A percentile compares a stretch with the other conserved stretches of the same genome.
phyloP scores from a whole-genome alignment of 2,329 filamentous ascomycete genomes.

The Aspergillus pseudoterreus region DNA sequence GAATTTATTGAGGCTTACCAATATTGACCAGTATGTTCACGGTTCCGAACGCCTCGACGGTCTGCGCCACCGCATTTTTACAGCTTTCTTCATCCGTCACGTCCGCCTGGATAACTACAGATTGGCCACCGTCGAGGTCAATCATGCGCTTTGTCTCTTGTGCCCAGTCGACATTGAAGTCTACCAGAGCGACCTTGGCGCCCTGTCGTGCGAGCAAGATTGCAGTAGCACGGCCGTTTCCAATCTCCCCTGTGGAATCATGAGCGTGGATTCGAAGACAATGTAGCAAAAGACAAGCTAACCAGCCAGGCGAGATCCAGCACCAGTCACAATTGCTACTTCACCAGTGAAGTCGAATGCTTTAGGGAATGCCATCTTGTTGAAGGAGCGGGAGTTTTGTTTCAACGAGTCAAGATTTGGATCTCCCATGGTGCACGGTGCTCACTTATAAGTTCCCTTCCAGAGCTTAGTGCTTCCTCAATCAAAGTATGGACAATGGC shows the following conservation, averaged over 20 bases:
- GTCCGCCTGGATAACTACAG: not conserved
- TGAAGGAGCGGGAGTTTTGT: not conserved
- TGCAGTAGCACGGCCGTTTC: not conserved
- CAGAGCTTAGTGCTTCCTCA: no score
- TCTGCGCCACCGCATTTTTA: not conserved
- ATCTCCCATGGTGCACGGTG: not conserved
- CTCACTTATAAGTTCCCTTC: no score
- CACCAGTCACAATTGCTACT: not conserved
- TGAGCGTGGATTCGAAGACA: not conserved
- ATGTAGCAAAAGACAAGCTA: not conserved
- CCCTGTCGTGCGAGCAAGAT: not conserved
- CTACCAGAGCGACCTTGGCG: not conserved
- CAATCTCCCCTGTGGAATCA: not conserved
- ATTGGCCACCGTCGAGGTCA: not conserved
- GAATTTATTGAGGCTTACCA: not conserved
- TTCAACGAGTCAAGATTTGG: not conserved
- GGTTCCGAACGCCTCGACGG: not conserved
- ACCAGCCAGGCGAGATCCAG: not conserved
- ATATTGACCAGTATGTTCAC: not conserved
- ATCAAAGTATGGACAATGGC: no score
- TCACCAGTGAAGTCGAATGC: not conserved
- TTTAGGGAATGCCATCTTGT: not conserved
- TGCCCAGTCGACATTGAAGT: not conserved
- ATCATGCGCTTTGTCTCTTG: not conserved
- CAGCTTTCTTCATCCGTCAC: not conserved